A percentile compares a stretch with the other conserved stretches of the same genome.
Evolutionary conservation across 2,329 filamentous ascomycete genomes (phyloP).

Genomic region (Malbranchea zuffiana): DNA sequence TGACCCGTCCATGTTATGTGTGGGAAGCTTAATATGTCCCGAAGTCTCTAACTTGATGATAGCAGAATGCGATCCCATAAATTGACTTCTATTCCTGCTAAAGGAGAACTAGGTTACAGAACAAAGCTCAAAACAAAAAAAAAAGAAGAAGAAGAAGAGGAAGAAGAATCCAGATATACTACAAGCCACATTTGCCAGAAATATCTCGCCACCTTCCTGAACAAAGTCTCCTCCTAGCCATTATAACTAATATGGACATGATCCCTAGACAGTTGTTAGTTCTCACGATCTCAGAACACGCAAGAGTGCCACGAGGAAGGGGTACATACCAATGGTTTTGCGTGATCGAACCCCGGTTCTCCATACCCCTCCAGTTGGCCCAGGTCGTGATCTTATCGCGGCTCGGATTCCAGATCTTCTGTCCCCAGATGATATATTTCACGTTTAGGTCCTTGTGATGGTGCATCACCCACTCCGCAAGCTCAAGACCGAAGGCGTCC

Average conservation of each 20-base stretch:
- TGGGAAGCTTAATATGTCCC: no score
- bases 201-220: no score
- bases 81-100: no score
- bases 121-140: no score
- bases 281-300: neutral
- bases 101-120: no score
- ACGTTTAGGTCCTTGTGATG: constrained; percentile 32
- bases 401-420: constrained; percentile 37
- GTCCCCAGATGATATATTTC: constrained; percentile 43
- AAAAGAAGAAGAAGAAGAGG: no score
- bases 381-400: constrained; percentile 31
- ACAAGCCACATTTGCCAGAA: no score
- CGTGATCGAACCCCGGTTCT: constrained; percentile 33
- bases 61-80: no score
- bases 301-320: constrained; percentile 7
- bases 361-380: constrained; percentile 36
- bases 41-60: no score
- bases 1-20: no score
- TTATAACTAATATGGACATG: neutral
- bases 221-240: no score
- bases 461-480: constrained; percentile 42
- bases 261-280: neutral
- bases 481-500: constrained; percentile 26
- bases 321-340: constrained; percentile 34
- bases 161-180: no score